Evolutionary conservation across 257 asterid genomes (phyloP).

Genomic region (Leptodermis oblonga): DNA sequence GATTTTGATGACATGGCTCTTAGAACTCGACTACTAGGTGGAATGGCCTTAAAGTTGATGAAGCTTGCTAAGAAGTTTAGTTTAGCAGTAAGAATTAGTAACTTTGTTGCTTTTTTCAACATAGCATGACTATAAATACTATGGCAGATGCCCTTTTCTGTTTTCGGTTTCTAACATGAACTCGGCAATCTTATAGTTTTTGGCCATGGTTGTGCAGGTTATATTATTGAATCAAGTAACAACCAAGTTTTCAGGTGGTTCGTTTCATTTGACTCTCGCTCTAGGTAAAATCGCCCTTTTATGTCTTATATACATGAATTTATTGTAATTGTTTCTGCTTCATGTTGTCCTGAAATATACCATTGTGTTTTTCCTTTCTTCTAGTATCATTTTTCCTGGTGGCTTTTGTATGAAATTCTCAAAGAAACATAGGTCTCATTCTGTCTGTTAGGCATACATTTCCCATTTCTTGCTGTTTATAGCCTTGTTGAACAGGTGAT

Average conservation of each 20-base stretch:
- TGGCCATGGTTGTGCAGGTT: slow-evolving; percentile 50
- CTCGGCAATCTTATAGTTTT: slow-evolving; percentile 2
- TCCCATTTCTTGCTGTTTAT: slow-evolving; percentile 14
- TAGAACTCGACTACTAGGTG: slow-evolving; percentile 84
- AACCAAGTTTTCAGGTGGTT: slow-evolving; percentile 69
- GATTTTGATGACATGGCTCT: slow-evolving; percentile 95
- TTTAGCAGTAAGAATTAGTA: slow-evolving; percentile 64
- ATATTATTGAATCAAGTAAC: slow-evolving; percentile 86
- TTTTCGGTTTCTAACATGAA: neutral
- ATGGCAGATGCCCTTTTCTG: neutral
- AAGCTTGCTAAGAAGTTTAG: slow-evolving; percentile 72
- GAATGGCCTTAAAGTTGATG: slow-evolving; percentile 83
- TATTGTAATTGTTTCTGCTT: neutral
- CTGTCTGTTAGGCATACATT: neutral
- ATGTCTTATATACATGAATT: neutral
- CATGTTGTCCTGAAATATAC: neutral
- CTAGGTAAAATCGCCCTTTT: slow-evolving; percentile 52
- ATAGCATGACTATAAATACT: neutral
- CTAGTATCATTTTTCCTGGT: neutral
- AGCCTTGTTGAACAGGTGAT: slow-evolving; percentile 59
- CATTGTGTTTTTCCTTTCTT: neutral
- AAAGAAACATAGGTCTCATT: neutral
- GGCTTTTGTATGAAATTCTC: neutral
- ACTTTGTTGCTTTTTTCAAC: neutral
- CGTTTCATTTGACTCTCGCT: slow-evolving; percentile 86